Evolutionary conservation across 2,329 filamentous ascomycete genomes (phyloP).

Genomic region (Metarhizium robertsii): DNA sequence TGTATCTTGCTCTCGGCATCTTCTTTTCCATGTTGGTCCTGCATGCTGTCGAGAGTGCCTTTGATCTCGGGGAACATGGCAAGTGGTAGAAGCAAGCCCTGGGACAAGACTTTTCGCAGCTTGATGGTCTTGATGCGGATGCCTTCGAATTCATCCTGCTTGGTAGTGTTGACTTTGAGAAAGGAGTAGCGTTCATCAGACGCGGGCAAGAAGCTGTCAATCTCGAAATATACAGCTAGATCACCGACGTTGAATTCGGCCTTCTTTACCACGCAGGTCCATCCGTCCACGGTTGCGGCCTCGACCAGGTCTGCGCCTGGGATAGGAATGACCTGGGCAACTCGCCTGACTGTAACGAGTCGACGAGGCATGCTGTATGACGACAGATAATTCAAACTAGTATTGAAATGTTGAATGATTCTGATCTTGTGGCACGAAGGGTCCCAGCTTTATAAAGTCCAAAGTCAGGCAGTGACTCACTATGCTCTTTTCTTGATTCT

Average conservation of each 20-base stretch:
- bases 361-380: neutral
- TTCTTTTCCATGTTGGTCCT: conserved; percentile 8
- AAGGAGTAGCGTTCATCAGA: neutral
- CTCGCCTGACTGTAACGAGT: neutral
- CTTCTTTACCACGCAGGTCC: neutral
- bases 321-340: neutral
- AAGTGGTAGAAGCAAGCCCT: too few relatives aligned
- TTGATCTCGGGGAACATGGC: too few relatives aligned
- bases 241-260: neutral
- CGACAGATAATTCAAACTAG: too few relatives aligned
- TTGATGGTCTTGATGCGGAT: too few relatives aligned
- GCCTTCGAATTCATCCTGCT: too few relatives aligned
- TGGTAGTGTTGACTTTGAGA: neutral
- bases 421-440: too few relatives aligned
- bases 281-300: neutral
- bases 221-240: neutral
- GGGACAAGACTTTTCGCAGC: too few relatives aligned
- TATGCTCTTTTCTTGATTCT: too few relatives aligned
- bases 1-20: conserved; percentile 5
- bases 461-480: too few relatives aligned
- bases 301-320: neutral
- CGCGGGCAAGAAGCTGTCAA: neutral
- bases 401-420: too few relatives aligned
- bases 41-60: neutral
- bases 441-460: too few relatives aligned